Conservation (phyloP, 345 rosid species). For the Gossypium anomalum region DNA sequence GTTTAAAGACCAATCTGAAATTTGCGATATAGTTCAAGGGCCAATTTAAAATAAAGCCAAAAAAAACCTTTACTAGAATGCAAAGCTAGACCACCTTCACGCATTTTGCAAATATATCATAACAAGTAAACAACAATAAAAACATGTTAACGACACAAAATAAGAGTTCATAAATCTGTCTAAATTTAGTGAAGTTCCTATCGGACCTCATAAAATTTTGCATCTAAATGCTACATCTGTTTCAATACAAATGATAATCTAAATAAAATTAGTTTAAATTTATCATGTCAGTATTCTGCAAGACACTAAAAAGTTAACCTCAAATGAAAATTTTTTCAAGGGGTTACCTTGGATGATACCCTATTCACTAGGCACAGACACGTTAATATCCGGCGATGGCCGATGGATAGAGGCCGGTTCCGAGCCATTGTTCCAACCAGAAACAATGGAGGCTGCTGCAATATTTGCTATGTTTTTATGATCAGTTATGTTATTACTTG, state of each 20-base stretch:
- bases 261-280: background rate
- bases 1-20: too few relatives aligned
- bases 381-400: conserved; percentile 48
- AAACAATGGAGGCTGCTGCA: conserved; percentile 8
- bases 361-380: conserved; percentile 39
- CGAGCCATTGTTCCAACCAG: conserved; percentile 34
- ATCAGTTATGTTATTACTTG: conserved; percentile 8
- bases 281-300: background rate
- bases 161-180: background rate
- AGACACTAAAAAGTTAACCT: background rate
- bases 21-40: too few relatives aligned
- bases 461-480: conserved; percentile 10
- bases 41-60: too few relatives aligned
- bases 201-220: background rate
- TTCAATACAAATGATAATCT: background rate
- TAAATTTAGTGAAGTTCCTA: background rate
- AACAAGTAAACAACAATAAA: background rate
- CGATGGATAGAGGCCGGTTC: conserved; percentile 27
- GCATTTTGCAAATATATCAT: too few relatives aligned
- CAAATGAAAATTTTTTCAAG: background rate
- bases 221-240: background rate
- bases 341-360: conserved; percentile 6
- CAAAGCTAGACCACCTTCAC: too few relatives aligned
- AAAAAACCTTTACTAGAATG: background rate
- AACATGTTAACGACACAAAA: background rate